These are phyloP conservation scores for Furcasterigmium sp. DNA, from an alignment of 2,329 filamentous ascomycete species.

Conservation along the genomic window DNA sequence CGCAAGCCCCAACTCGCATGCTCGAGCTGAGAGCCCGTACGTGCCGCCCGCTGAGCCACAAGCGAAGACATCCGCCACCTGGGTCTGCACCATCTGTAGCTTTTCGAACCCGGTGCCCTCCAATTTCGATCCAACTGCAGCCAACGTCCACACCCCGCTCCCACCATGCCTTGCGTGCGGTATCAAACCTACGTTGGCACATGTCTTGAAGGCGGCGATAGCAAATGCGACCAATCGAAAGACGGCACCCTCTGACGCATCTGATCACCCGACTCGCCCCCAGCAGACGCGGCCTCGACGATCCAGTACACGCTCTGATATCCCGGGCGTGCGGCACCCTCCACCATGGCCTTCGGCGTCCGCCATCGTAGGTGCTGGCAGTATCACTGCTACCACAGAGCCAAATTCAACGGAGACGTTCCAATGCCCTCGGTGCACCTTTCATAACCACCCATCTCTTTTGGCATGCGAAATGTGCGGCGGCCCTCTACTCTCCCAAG, in stretches of 20 bases:
- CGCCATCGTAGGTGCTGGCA: constrained; percentile 8
- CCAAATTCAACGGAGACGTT: constrained; percentile 34
- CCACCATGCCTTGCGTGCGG: constrained; percentile 90
- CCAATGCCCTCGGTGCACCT: constrained; percentile 84
- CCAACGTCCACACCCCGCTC: constrained; percentile 71
- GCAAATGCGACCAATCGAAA: constrained; percentile 60
- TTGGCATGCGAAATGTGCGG: constrained; percentile 87
- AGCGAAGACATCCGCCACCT: constrained; percentile 63
- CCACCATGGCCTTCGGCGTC: constrained; percentile 11
- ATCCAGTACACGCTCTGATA: constrained; percentile 4
- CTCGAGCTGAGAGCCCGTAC: constrained; percentile 35
- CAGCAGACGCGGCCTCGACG: constrained; percentile 3
- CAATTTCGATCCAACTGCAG: constrained; percentile 84
- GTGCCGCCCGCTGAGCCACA: constrained; percentile 38
- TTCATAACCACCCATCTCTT: constrained; percentile 85
- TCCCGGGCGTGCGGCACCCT: constrained; percentile 2
- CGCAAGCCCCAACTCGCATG: constrained; percentile 41
- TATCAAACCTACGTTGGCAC: constrained; percentile 80
- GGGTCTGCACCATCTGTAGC: constrained; percentile 94
- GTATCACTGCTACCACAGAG: constrained; percentile 17
- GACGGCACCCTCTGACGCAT: constrained; percentile 13
- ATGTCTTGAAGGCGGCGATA: constrained; percentile 83
- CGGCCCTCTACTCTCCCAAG: constrained; percentile 60
- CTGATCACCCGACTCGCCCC: constrained; percentile 15
- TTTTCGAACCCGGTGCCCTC: constrained; percentile 90